Evolutionary conservation across 2,329 filamentous ascomycete genomes (phyloP), one percentile per base, ranked within the genome.

Genomic region (Aureobasidium sp.): DNA sequence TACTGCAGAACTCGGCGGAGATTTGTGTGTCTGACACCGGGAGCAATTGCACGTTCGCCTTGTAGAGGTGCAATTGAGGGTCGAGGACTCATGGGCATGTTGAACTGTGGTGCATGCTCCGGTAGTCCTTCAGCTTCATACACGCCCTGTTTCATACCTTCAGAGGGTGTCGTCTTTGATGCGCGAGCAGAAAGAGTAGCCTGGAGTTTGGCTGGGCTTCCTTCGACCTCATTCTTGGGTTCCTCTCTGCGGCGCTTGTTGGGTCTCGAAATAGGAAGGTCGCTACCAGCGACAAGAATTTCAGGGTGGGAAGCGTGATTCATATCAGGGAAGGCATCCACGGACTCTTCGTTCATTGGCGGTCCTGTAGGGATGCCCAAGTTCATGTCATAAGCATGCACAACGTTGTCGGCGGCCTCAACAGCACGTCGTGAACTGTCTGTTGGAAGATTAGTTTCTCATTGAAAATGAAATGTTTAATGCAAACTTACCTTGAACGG

Each of bases 321-420:
- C 5, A 38, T 22, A 2, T 53, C 50, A 4, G 27, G 38, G 3
- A 53, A 25, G 12, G 12, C 30, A 8, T 44, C 51, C 38, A 44
- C 2, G 1, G 29, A 6, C 16, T 53, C 51, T 17, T 38, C 25
- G 19, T 35, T 30, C 16, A 65, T 62, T 5, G 63, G 63, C 1
- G 59, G 45, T 30, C 78, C 80, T 57, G 84, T 80, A n/a, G 84
- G 84, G 37, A 88, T 76, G 60, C 84, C 80, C 81, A 87, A 85
- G 62, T 87, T 84, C 67, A 87, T 79, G 62, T 87, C 84, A 60
- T 86, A 86, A 11, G 84, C 84, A 66, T 87, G 83, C 8, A 88
- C 84, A 16, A 88, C 83, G 60, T 88, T 88, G 64, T 88, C 84
- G 6, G 84, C 84, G 17, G 84, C 84, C 66, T 87, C 84, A 3